These are phyloP conservation scores for Zymoseptoria passerinii DNA, from an alignment of 2,329 filamentous ascomycete genomes.

Conservation along the genomic window DNA sequence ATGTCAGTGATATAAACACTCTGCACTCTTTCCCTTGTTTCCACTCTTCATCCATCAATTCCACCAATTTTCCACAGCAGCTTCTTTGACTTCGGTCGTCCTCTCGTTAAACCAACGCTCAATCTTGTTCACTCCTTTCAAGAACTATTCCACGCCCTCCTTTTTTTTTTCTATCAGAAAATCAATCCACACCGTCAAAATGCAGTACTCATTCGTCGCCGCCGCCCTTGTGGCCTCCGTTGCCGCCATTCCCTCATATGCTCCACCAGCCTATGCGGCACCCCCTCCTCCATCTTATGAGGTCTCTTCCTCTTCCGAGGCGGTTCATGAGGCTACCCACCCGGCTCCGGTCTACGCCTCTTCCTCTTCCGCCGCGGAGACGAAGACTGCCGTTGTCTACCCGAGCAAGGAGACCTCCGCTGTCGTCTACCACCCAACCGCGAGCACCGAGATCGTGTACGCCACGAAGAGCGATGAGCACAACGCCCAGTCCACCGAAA, in stretches of 20 bases:
- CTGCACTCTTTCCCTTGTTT: not conserved
- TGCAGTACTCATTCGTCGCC: constrained; percentile 19
- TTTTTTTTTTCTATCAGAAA: constrained; percentile 1
- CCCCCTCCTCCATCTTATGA: not conserved
- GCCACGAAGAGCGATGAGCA: too few relatives aligned
- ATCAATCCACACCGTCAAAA: constrained; percentile 7
- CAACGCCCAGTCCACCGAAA: not conserved
- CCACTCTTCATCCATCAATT: not conserved
- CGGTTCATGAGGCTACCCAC: not conserved
- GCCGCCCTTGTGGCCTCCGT: constrained; percentile 16
- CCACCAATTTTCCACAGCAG: constrained; percentile 2
- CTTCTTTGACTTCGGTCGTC: constrained; percentile 18
- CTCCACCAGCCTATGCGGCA: not conserved
- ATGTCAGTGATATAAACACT: not conserved
- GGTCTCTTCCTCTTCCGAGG: not conserved
- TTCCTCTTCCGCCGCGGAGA: not conserved
- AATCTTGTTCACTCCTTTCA: constrained; percentile 8
- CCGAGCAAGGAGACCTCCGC: not conserved
- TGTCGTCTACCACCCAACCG: not conserved
- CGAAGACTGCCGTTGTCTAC: not conserved
- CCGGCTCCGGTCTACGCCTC: not conserved
- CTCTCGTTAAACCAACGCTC: constrained; percentile 15
- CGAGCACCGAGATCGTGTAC: too few relatives aligned
- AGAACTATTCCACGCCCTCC: not conserved
- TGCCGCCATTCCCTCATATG: constrained; percentile 8